phyloP scores from a whole-genome alignment of 1,284 basidiomycete species.

The Irpex rosettiformis region DNA sequence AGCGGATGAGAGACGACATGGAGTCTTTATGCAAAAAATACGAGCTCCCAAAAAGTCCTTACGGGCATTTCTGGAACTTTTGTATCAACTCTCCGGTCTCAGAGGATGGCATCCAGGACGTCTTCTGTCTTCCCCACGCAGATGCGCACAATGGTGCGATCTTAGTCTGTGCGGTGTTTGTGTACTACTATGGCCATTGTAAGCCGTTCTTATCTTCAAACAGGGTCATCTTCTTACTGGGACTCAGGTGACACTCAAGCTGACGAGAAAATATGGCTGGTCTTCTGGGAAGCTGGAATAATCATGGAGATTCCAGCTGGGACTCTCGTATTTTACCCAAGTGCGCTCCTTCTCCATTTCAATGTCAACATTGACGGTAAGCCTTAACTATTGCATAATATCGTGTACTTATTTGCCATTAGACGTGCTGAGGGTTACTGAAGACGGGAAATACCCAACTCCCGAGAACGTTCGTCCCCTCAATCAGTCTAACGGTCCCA shows the following conservation, averaged over 20 bases:
- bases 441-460: too few species aligned
- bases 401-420: too few species aligned
- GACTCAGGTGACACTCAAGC: background rate
- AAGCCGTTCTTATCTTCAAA: background rate
- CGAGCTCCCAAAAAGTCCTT: background rate
- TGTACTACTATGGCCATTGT: conserved; percentile 1
- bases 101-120: background rate
- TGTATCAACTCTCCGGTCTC: conserved; percentile 1
- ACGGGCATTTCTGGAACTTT: conserved; percentile 5
- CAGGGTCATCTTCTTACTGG: background rate
- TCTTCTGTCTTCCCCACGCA: conserved; percentile 1
- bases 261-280: conserved; percentile 3
- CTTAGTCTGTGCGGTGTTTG: conserved; percentile 2
- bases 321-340: conserved; percentile 6
- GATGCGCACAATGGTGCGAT: conserved; percentile 3
- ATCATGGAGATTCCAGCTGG: conserved; percentile 9
- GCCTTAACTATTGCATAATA: too few species aligned
- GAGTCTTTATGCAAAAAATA: background rate
- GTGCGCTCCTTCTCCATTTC: conserved; percentile 7
- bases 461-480: too few species aligned
- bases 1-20: background rate
- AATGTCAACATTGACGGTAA: too few species aligned
- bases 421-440: too few species aligned
- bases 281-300: conserved; percentile 8
- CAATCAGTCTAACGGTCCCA: too few species aligned